A percentile compares a stretch with the other conserved stretches of the same genome.
Evolutionary conservation across 2,329 filamentous ascomycete species (phyloP).

Genomic region (Beauveria asiatica): DNA sequence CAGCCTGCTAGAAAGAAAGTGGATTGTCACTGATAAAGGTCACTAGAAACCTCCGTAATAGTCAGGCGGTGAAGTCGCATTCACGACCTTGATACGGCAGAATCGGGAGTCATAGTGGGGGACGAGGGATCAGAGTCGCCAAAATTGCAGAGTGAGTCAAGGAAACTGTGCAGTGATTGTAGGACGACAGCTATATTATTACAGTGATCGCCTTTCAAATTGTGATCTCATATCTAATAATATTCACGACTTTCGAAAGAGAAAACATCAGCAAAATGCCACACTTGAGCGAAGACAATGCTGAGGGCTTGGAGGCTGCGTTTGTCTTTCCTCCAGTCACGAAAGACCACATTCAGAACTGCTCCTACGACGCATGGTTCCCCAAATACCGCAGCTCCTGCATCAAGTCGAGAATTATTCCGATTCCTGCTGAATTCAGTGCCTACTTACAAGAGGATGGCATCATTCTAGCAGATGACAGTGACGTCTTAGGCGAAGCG

Average conservation of each 20-base stretch:
- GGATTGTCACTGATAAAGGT: conserved; percentile 3
- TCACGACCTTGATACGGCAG: neutral
- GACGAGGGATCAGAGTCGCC: neutral
- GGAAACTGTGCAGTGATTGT: neutral
- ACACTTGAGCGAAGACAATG: conserved; percentile 15
- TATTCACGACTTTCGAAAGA: neutral
- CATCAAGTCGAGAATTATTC: conserved; percentile 78
- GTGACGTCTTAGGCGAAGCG: conserved; percentile 40
- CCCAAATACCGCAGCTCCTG: conserved; percentile 72
- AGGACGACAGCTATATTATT: neutral
- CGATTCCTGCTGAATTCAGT: conserved; percentile 66
- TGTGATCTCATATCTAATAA: neutral
- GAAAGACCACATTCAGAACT: conserved; percentile 82
- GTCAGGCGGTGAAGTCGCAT: conserved; percentile 7
- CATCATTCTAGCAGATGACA: conserved; percentile 74
- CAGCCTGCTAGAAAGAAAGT: neutral
- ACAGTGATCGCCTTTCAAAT: neutral
- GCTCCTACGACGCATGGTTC: conserved; percentile 91
- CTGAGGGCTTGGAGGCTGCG: neutral
- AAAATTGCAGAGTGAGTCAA: conserved; percentile 2
- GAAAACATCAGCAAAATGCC: conserved; percentile 22
- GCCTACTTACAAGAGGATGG: conserved; percentile 86
- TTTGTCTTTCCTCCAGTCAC: conserved; percentile 75
- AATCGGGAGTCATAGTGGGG: conserved; percentile 10
- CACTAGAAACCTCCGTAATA: conserved; percentile 1